Evolutionary conservation across 176 grass and related monocot genomes (phyloP).

Genomic region (Dendrocalamus sinicus): DNA sequence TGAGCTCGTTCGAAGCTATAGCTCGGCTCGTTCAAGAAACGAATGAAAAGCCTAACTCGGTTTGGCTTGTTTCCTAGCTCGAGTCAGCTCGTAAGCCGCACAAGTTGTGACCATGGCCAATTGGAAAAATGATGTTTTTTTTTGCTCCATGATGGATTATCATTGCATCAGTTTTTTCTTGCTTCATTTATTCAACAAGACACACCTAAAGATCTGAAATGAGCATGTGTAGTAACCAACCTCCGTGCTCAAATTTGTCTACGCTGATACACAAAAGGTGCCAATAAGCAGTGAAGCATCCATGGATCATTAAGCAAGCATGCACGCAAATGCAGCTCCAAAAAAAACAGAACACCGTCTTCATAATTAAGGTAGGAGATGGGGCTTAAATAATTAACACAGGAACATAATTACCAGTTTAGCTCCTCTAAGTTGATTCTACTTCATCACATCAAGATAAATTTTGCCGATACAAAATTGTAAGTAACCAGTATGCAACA

Average conservation of each 20-base stretch:
- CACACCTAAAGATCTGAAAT: background rate
- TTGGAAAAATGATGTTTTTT: too few relatives aligned
- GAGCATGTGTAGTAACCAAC: background rate
- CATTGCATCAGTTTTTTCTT: background rate
- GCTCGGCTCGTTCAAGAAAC: too few relatives aligned
- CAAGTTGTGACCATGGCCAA: too few relatives aligned
- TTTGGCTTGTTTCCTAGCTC: too few relatives aligned
- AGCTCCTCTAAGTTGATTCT: background rate
- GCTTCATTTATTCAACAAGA: background rate
- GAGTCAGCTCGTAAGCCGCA: too few relatives aligned
- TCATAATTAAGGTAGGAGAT: background rate
- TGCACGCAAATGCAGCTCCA: constrained; percentile 4
- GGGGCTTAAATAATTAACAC: background rate
- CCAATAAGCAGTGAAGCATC: background rate
- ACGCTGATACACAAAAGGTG: background rate
- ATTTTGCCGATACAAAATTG: background rate
- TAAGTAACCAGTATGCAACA: background rate
- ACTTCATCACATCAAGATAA: background rate
- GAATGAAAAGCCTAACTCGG: too few relatives aligned
- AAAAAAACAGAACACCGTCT: background rate
- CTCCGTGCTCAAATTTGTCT: constrained; percentile 2
- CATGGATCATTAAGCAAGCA: background rate
- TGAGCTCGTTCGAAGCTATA: too few relatives aligned
- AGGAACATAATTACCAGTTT: constrained; percentile 1
- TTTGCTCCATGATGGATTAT: too few relatives aligned